A percentile compares a stretch with the other conserved stretches of the same genome.
Evolutionary conservation across 2,329 filamentous ascomycete genomes (phyloP).

Genomic region (Myrmaecium sp.): DNA sequence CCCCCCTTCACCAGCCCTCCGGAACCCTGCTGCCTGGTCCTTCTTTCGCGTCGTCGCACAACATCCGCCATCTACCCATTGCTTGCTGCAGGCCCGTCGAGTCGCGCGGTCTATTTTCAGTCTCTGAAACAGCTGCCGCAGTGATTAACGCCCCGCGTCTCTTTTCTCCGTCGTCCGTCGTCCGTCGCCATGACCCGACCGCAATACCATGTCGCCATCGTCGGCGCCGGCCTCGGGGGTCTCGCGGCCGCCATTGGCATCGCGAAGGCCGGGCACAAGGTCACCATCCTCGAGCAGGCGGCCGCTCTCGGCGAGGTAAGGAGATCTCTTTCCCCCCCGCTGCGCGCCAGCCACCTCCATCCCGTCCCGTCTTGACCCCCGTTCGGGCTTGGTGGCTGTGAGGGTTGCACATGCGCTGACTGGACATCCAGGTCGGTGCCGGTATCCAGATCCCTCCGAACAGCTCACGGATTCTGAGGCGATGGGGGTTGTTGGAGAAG

Average conservation of each 20-base stretch:
- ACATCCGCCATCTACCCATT: too few relatives aligned
- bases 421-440: conserved; percentile 5
- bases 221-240: conserved; percentile 19
- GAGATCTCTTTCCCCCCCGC: too few relatives aligned
- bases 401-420: not conserved
- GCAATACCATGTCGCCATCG: conserved; percentile 21
- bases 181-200: conserved; percentile 1
- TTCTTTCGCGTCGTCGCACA: too few relatives aligned
- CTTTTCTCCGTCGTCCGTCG: not conserved
- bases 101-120: too few relatives aligned
- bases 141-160: too few relatives aligned
- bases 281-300: conserved; percentile 19
- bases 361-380: too few relatives aligned
- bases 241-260: conserved; percentile 20
- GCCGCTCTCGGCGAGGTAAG: conserved; percentile 17
- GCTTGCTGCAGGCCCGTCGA: too few relatives aligned
- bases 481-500: conserved; percentile 6
- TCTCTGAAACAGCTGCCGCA: not conserved
- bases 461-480: conserved; percentile 4
- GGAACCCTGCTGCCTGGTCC: too few relatives aligned
- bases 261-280: conserved; percentile 11
- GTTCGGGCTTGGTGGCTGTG: too few relatives aligned
- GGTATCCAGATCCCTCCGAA: conserved; percentile 9
- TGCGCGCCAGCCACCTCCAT: too few relatives aligned
- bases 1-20: too few relatives aligned